Percentiles rank a stretch among this genome's conserved stretches.
Evolutionary conservation across 352 stramenopile species (phyloP).

Genomic region (Phytophthora idaei): DNA sequence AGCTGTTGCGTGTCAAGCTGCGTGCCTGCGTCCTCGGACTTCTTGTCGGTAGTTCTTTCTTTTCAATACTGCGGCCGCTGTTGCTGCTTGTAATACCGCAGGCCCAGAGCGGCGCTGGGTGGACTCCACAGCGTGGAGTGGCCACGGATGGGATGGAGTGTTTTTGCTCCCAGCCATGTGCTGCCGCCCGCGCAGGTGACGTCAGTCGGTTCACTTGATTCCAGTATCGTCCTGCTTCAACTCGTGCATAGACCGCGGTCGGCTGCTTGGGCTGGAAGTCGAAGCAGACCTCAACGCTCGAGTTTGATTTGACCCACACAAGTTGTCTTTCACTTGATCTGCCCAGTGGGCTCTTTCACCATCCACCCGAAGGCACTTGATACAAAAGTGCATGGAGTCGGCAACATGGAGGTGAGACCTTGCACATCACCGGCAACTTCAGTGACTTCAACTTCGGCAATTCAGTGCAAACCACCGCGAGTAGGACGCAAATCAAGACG

Average conservation of each 20-base stretch:
- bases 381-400: constrained; percentile 27
- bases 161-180: background rate
- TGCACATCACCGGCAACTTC: constrained; percentile 68
- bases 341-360: background rate
- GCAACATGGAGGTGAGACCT: constrained; percentile 33
- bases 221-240: constrained; percentile 17
- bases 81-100: constrained; percentile 7
- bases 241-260: constrained; percentile 14
- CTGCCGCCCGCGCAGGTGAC: constrained; percentile 11
- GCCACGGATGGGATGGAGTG: constrained; percentile 13
- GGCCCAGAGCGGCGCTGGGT: no score
- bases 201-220: constrained; percentile 9
- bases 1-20: background rate
- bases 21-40: background rate
- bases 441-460: constrained; percentile 63
- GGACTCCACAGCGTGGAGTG: no score
- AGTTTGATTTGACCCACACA: constrained; percentile 11
- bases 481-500: constrained; percentile 12
- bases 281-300: constrained; percentile 12
- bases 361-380: constrained; percentile 13
- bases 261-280: constrained; percentile 24
- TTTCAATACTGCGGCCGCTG: background rate
- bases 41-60: background rate
- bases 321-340: constrained; percentile 8
- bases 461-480: constrained; percentile 1